A percentile compares a stretch with the other conserved stretches of the same genome.
Conservation (phyloP, 306 rosid genomes). For the Acacia crassicarpa region DNA sequence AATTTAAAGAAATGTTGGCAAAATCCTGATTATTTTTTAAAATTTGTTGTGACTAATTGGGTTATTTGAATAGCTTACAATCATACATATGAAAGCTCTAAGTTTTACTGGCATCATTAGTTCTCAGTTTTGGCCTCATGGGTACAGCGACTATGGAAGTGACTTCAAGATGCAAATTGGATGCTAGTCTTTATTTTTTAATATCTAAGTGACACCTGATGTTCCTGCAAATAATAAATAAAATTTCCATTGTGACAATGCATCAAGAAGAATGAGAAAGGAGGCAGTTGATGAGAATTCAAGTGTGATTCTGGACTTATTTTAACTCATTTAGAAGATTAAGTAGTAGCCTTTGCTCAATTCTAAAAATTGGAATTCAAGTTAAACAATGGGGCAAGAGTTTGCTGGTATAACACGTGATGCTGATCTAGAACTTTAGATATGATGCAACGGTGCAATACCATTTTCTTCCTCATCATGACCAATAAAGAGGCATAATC, state of each 20-base stretch:
- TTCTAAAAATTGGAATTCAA: background rate
- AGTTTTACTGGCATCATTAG: background rate
- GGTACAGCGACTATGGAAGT: background rate
- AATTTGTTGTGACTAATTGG: background rate
- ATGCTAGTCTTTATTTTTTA: background rate
- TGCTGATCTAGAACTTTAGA: background rate
- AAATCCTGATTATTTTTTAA: background rate
- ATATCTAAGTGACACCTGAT: background rate
- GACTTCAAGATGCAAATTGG: background rate
- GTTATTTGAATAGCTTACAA: background rate
- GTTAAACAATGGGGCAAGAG: background rate
- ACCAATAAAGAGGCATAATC: background rate
- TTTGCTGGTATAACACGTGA: slow-evolving; percentile 6
- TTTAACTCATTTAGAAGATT: background rate
- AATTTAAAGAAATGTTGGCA: background rate
- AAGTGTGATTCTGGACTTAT: background rate
- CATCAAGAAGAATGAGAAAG: background rate
- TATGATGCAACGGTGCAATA: background rate
- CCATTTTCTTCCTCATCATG: background rate
- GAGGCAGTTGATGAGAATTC: background rate
- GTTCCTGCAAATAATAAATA: background rate
- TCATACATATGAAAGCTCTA: background rate
- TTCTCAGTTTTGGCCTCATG: background rate
- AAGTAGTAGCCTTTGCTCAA: background rate
- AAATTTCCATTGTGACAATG: background rate